Percentiles rank a stretch among this genome's conserved stretches.
phyloP scores from a whole-genome alignment of 148 eudicot species.

The Pharnaceum exiguum region DNA sequence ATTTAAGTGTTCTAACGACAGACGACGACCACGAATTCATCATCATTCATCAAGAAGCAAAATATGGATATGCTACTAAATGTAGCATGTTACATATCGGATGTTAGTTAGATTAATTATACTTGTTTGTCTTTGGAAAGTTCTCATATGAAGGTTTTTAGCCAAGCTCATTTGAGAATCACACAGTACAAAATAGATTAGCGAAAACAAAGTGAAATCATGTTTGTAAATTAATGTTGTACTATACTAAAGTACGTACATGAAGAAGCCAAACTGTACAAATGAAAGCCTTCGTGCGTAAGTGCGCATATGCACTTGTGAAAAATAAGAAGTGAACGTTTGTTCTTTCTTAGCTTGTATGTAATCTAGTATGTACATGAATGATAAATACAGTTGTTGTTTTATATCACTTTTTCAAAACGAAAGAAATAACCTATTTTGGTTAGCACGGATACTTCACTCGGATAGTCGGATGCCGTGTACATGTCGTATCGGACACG shows the following conservation, averaged over 20 bases:
- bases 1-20: no score
- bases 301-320: slow-evolving; percentile 10
- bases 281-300: slow-evolving; percentile 32
- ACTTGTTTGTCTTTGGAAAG: background rate
- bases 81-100: slow-evolving; percentile 5
- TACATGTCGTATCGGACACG: no score
- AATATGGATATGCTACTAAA: slow-evolving; percentile 5
- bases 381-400: no score
- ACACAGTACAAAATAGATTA: slow-evolving; percentile 13
- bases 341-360: no score
- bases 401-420: no score
- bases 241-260: no score
- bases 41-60: background rate
- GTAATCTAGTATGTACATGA: no score
- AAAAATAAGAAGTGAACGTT: no score
- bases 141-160: slow-evolving; percentile 25
- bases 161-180: slow-evolving; percentile 20
- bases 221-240: slow-evolving; percentile 29
- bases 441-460: no score
- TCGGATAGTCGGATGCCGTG: no score
- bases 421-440: no score
- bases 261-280: slow-evolving; percentile 20
- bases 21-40: no score
- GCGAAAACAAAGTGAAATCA: background rate
- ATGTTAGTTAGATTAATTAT: slow-evolving; percentile 16